These are phyloP conservation scores for Pseudozyma sp. DNA, from an alignment of 1,284 basidiomycete genomes.

Conservation along the genomic window DNA sequence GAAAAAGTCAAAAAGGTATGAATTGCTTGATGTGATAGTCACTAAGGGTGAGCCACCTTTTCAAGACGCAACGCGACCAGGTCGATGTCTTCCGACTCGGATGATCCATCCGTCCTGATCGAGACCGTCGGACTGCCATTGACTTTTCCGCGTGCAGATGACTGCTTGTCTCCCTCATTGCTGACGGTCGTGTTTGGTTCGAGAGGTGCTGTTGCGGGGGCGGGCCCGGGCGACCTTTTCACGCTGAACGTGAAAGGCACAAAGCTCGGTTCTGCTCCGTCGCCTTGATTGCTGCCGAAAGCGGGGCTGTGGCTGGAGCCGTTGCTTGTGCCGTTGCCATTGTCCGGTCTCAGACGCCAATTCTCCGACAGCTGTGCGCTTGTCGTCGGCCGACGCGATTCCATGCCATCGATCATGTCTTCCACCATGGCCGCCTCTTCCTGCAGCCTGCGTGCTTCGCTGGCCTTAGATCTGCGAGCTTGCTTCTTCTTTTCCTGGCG, in stretches of 20 bases:
- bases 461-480: slow-evolving; percentile 10
- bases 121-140: slow-evolving; percentile 17
- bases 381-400: slow-evolving; percentile 3
- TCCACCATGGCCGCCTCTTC: slow-evolving; percentile 34
- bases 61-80: slow-evolving; percentile 30
- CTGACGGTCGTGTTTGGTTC: not conserved
- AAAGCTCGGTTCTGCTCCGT: not conserved
- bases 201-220: not conserved
- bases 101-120: slow-evolving; percentile 20
- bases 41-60: slow-evolving; percentile 1
- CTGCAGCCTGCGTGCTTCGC: slow-evolving; percentile 24
- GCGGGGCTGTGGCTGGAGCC: not conserved
- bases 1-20: no score
- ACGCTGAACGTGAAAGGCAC: slow-evolving; percentile 32
- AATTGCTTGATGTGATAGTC: not conserved
- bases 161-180: not conserved
- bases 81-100: slow-evolving; percentile 33
- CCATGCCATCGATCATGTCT: slow-evolving; percentile 31
- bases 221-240: not conserved
- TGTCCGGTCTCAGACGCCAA: slow-evolving; percentile 16
- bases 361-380: not conserved
- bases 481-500: slow-evolving; percentile 24
- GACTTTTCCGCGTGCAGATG: not conserved
- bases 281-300: not conserved
- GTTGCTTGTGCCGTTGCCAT: not conserved